phyloP scores from a whole-genome alignment of 169 alveolate genomes.

The Cryptosporidium sp. region DNA sequence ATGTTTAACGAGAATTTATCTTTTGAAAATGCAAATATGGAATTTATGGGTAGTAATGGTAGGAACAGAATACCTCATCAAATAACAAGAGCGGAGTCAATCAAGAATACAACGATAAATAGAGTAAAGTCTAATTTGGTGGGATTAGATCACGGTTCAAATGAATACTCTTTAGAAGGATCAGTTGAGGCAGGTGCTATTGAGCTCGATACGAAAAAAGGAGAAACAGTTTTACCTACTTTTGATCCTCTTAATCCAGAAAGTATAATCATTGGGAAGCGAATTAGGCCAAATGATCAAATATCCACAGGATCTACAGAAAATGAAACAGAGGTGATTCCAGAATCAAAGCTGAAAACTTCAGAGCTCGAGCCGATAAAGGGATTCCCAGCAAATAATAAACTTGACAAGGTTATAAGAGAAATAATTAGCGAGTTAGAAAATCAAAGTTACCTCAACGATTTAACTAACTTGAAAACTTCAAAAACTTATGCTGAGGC shows the following conservation, averaged over 20 bases:
- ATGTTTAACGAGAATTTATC: background rate
- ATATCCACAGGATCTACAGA: slow-evolving; percentile 39
- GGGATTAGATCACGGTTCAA: background rate
- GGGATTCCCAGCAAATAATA: slow-evolving; percentile 15
- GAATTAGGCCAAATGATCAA: slow-evolving; percentile 56
- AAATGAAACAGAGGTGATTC: background rate
- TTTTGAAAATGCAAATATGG: background rate
- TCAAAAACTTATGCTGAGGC: slow-evolving; percentile 23
- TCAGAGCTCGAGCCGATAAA: slow-evolving; percentile 1
- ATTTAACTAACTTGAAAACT: slow-evolving; percentile 1
- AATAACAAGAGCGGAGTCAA: slow-evolving; percentile 65
- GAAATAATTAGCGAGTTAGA: background rate
- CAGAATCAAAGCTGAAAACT: background rate
- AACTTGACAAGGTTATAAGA: background rate
- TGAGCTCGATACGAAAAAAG: background rate
- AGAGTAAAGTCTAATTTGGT: slow-evolving; percentile 12
- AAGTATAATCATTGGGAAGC: slow-evolving; percentile 28
- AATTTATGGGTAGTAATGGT: background rate
- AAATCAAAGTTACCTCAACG: background rate
- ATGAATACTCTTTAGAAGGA: slow-evolving; percentile 53
- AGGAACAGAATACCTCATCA: slow-evolving; percentile 42
- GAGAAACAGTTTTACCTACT: background rate
- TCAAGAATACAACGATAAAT: slow-evolving; percentile 12
- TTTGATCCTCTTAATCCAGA: slow-evolving; percentile 30
- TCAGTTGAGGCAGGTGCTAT: slow-evolving; percentile 8